Evolutionary conservation across 2,329 filamentous ascomycete species (phyloP).

Genomic region (Teratosphaeria destructans): DNA sequence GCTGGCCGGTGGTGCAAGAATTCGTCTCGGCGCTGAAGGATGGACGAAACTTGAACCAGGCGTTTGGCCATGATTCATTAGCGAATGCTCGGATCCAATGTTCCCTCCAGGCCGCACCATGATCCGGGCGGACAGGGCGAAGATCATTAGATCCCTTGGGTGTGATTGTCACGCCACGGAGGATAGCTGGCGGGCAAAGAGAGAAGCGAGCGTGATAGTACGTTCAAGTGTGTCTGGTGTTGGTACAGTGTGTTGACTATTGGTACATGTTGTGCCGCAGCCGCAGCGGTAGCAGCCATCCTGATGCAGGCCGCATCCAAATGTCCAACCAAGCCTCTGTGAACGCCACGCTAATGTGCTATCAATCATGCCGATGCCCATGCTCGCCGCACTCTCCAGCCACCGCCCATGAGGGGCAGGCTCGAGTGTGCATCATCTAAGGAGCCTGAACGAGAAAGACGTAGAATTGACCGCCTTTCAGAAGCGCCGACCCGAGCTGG

Average conservation of each 20-base stretch:
- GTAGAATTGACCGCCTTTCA: slow-evolving; percentile 20
- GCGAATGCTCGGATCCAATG: too few relatives aligned
- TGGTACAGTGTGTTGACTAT: too few relatives aligned
- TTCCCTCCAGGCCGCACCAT: too few relatives aligned
- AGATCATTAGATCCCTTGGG: too few relatives aligned
- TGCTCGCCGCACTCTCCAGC: neutral
- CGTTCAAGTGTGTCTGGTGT: neutral
- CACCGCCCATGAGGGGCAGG: neutral
- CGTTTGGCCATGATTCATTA: too few relatives aligned
- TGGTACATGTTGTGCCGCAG: neutral
- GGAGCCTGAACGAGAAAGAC: neutral
- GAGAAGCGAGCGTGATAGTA: neutral
- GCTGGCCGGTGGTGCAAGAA: neutral
- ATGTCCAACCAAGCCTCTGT: neutral
- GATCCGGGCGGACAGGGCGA: too few relatives aligned
- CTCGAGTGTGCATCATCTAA: neutral
- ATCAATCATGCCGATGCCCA: neutral
- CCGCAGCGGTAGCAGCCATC: neutral
- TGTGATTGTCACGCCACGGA: too few relatives aligned
- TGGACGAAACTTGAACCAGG: too few relatives aligned
- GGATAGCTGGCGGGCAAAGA: neutral
- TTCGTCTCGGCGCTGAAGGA: too few relatives aligned
- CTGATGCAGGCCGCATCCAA: neutral
- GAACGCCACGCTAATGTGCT: neutral
- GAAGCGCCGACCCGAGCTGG: slow-evolving; percentile 11